Evolutionary conservation across 768 basidiomycete species (phyloP).

Genomic region (Mycena rebaudengoi): DNA sequence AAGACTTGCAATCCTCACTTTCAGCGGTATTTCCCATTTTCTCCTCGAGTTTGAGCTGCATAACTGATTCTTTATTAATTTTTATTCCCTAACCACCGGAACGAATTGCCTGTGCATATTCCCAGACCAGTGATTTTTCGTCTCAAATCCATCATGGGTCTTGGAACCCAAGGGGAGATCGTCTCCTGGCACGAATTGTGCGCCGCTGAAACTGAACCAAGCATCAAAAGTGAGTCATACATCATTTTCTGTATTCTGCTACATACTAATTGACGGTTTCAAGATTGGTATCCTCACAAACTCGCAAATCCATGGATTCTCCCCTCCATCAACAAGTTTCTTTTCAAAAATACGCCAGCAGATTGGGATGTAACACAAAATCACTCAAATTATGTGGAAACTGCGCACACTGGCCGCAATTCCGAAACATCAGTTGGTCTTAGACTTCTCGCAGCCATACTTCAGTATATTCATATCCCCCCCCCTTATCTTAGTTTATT

Average conservation of each 20-base stretch:
- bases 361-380: constrained; percentile 26
- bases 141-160: constrained; percentile 25
- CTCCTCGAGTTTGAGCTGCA: too few species aligned
- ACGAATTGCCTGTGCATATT: constrained; percentile 22
- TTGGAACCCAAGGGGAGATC: constrained; percentile 22
- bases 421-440: constrained; percentile 16
- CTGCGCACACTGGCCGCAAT: constrained; percentile 22
- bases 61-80: neutral
- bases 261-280: neutral
- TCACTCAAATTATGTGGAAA: constrained; percentile 29
- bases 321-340: constrained; percentile 24
- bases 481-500: neutral
- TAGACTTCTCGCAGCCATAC: constrained; percentile 20
- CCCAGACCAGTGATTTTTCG: constrained; percentile 9
- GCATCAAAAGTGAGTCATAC: constrained; percentile 2
- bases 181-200: constrained; percentile 29
- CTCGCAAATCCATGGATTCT: constrained; percentile 26
- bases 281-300: constrained; percentile 32
- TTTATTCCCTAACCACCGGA: constrained; percentile 26
- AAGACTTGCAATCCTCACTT: constrained; percentile 5
- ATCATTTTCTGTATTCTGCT: neutral
- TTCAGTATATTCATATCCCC: neutral
- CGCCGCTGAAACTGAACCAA: neutral
- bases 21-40: neutral
- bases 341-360: constrained; percentile 19